Evolutionary conservation across 345 rosid genomes (phyloP), one percentile per base, ranked within the genome.

Genomic region (Linum trigynum): DNA sequence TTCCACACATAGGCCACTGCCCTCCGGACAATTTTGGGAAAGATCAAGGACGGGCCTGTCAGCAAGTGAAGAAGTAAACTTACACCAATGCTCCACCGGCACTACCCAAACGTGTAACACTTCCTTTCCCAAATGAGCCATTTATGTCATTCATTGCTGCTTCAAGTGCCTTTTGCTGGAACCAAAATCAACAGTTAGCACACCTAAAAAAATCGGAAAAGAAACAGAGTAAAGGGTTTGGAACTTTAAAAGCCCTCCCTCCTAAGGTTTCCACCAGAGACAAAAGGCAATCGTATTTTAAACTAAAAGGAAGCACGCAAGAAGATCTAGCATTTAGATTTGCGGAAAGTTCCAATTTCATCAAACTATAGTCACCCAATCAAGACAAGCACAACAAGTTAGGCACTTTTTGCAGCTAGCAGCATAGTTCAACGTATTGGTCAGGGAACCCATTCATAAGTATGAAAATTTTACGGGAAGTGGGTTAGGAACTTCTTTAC

Each of bases 51-150:
- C 32, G 32, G 32, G 32, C 32, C 9, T 4, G 56, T 5, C 39
- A 2, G 16, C 61, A 38, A 50, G 7, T 5, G n/a, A 3, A 70
- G 69, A 78, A 23, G 32, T 23, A 61, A 8, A 69, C 98, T 63
- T 76, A 92, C 97, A 92, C 97, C 41, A 90, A 65, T 39, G 97
- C 98, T 61, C 94, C 97, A 62, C 98, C 96, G 32, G 97, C 91
- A 75, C 94, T 87, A 10, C 98, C 98, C 81, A 92, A 75, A 82
- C 97, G 81, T 7, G 96, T 92, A 59, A 92, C 97, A 66, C 97
- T 90, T 72, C 98, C 94, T 82, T 88, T 87, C 59, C 98, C 97
- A 75, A 90, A 92, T n/a, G 91, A 85, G 66, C 61, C 80, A 64
- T 92, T 92, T 51, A 92, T 87, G 67, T 90, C 98, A 71, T 84